Evolutionary conservation across 768 basidiomycete genomes (phyloP), one percentile per base, ranked within the genome.

Genomic region (Sistotremastrum suecicum): DNA sequence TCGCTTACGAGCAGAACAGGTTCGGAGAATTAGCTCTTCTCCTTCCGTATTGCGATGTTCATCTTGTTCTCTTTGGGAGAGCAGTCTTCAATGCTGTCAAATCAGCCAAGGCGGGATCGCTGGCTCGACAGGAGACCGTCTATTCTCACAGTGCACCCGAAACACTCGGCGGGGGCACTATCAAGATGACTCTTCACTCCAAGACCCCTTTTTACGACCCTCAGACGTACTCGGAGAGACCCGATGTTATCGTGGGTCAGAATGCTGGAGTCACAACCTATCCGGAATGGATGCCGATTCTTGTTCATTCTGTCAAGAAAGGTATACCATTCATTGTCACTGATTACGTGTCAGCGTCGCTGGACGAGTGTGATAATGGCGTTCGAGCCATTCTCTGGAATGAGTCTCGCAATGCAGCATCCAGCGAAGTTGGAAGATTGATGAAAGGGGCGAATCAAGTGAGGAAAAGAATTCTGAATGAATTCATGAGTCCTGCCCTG

Each of bases 21-120:
- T 71, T 69, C 51, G 63, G 67, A 9, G 70, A 73, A 50, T 53
- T 72, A 35, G 71, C 68, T 4, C 54, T 72, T 29, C 54, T 71
- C 34, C 53, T 69, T 11, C 69, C 68, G n/a, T 53, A 70, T 50
- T 67, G 66, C 12, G 68, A 72, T 48, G 58, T 71, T 47, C 63
- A 64, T 46, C 56, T 72, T 11, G 60, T 63, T 34, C 53, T 72
- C 45, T 66, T 69, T 42, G 68, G 70, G 46, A 45, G 49, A 20
- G 58, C 56, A 30, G 60, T 62, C 29, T 45, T 59, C n/a, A 44
- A 54, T 3, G 51, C 67, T 6, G 51, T 63, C 30, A 56, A 60
- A 30, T 58, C 59, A 43, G 60, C 61, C 6, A 60, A 49, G 45
- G 58, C 58, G 47, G 54, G 57, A 37, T 49, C 49, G 37, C 56